Base-by-base conservation (phyloP, 2,329 filamentous ascomycete species). In the Rhinocladiella mackenziei region DNA sequence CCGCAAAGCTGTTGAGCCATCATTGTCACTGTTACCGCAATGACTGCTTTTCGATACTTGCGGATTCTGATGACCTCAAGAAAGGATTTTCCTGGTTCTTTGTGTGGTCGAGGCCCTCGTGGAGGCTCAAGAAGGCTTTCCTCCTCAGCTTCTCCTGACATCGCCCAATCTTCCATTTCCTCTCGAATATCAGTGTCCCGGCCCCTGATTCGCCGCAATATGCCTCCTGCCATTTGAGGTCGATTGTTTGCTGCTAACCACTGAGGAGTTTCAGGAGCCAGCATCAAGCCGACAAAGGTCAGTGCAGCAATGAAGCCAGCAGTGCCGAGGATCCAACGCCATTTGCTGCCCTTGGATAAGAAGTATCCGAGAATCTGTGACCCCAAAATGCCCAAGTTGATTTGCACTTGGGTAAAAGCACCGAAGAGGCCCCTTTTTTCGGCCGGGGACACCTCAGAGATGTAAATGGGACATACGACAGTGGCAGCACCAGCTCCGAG, bases 401-500 rank as follows among this genome's bases (percentile, higher is more conserved):
- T 89, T 65, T 89, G 89, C 58, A 97, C 82, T 63, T 98, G 92
- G 0, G 92, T 97, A 66, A 94, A 85, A 44, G 78, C 72, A 8
- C 80, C 80, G 57, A 95, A 97, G 51, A 94, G 80, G 4, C 89
- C 89, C 42, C 82, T 79, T 54, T 83, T 77, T 11, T 73, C 69
- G 0, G 80, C 80, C 3, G 91, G 92, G 0, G 89, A 83, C 18
- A 96, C 78, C 65, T 98, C 92, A 33, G 88, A 89, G 56, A 98
- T 88, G 70, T 94, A 98, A 14, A 98, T 78, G 0, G 92, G 92
- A 2, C 94, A 89, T 25, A 96, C 86, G 14, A 98, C 92, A 2
- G 92, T 91, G 1, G 89, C 80, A 2, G 89, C 87, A 15, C 92
- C 92, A 4, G 89, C 89, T 5, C 86, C 89, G 1, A 94, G 62